These are phyloP conservation scores for Pleurotus giganteus DNA, from an alignment of 768 basidiomycete genomes.

Conservation along the genomic window DNA sequence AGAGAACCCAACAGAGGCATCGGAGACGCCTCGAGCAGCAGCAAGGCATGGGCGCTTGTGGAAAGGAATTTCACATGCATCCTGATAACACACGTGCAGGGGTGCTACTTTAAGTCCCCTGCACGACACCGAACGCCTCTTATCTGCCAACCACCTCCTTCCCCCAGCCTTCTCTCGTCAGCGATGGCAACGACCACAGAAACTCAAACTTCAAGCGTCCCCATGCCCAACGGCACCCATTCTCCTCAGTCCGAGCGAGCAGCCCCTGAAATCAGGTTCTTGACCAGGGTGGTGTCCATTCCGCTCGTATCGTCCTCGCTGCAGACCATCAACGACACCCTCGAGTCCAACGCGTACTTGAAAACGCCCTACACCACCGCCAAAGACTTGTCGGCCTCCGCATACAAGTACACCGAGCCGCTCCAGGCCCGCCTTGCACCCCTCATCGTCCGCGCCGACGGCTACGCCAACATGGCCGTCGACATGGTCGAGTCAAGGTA, in stretches of 20 bases:
- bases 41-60: not conserved
- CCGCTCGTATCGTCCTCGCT: constrained; percentile 69
- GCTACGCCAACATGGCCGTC: constrained; percentile 69
- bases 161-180: constrained; percentile 2
- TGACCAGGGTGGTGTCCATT: constrained; percentile 68
- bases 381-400: constrained; percentile 55
- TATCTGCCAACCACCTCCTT: constrained; percentile 8
- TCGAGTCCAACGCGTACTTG: constrained; percentile 60
- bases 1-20: not conserved
- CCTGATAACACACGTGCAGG: not conserved
- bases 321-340: constrained; percentile 54
- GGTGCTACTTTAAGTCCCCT: constrained; percentile 2
- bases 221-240: constrained; percentile 15
- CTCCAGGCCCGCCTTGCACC: constrained; percentile 66
- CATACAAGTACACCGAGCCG: constrained; percentile 64
- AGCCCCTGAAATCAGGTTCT: constrained; percentile 56
- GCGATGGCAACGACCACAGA: constrained; percentile 19
- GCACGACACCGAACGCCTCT: not conserved
- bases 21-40: not conserved
- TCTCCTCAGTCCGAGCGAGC: constrained; percentile 18
- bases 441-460: constrained; percentile 60
- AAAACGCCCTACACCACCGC: constrained; percentile 65
- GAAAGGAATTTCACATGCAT: constrained; percentile 4
- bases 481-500: constrained; percentile 72
- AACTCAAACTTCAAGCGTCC: constrained; percentile 20